Conservation (phyloP, 2,329 filamentous ascomycete species). For the Trichoderma gracile region DNA sequence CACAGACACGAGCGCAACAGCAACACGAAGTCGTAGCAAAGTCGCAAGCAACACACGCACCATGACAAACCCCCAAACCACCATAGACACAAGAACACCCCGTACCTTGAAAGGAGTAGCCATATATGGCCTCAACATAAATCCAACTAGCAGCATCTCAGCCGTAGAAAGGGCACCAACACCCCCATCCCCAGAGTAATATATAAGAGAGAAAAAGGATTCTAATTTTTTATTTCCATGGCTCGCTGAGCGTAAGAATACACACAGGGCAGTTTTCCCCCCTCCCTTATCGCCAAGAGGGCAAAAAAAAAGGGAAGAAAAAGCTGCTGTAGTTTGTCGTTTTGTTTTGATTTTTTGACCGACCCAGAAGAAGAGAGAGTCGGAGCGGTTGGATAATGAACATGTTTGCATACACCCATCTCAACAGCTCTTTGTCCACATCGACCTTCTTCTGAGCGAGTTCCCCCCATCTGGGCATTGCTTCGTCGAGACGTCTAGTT, state of each 20-base stretch:
- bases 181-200: rapidly evolving
- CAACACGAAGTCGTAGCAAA: no score
- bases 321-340: constrained; percentile 20
- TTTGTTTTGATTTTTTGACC: not conserved
- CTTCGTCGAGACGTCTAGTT: constrained; percentile 9
- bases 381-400: not conserved
- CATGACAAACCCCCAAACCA: no score
- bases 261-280: constrained; percentile 14
- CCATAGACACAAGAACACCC: no score
- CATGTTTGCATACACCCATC: constrained; percentile 1
- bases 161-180: not conserved
- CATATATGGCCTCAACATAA: no score
- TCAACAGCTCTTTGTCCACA: not conserved
- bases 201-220: not conserved
- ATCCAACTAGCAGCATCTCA: no score
- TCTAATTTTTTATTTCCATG: constrained; percentile 16
- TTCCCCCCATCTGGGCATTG: constrained; percentile 1
- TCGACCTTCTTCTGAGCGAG: not conserved
- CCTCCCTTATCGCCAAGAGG: no score
- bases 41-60: no score
- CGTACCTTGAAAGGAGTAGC: no score
- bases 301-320: not conserved
- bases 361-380: not conserved
- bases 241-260: constrained; percentile 24
- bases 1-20: no score